Base-by-base conservation (phyloP, 2,329 filamentous ascomycete species). In the Pseudogymnoascus sp. region DNA sequence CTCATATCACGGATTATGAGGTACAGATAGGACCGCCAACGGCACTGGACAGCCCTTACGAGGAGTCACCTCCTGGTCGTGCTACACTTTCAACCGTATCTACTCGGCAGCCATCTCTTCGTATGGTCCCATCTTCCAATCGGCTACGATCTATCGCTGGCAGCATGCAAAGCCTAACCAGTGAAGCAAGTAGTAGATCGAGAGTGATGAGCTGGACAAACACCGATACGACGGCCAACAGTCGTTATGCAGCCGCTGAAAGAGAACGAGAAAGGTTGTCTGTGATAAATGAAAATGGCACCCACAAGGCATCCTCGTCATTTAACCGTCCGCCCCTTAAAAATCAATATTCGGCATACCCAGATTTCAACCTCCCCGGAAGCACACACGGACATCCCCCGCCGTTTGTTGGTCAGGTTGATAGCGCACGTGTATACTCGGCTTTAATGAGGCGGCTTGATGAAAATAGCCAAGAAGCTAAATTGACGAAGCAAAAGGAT, bases 191-290 rank as follows among this genome's bases (percentile, higher is more conserved):
- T 40, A 80, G 84, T 18, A 82, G 77, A 66, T 88, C 85, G n/a
- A 77, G 87, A 21, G 83, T 90, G 60, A 90, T 87, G 1, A 91
- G 88, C 72, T 91, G 88, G 88, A 82, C 82, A 4, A 84, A 85
- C 65, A 89, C 87, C 0, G 59, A 60, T 12, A 60, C 59, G 2
- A 80, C 82, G 2, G 74, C 79, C 5, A 83, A 72, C 64, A 79
- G 76, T 64, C 77, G 67, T 44, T 62, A 62, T 16, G 31, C 59
- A 5, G 37, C 63, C 2, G 62, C 42, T 1, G 79, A 82, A 65
- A 75, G 80, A 77, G 77, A 83, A 64, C 72, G 77, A 16, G 81
- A 87, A 68, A 80, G 84, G 1, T 74, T 89, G n/a, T 86, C 85
- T 1, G 79, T 86, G 23, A 88, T 89, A 69, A 82, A 82, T 53